Evolutionary conservation across 768 basidiomycete species (phyloP).

Genomic region (Galerina sulciceps): DNA sequence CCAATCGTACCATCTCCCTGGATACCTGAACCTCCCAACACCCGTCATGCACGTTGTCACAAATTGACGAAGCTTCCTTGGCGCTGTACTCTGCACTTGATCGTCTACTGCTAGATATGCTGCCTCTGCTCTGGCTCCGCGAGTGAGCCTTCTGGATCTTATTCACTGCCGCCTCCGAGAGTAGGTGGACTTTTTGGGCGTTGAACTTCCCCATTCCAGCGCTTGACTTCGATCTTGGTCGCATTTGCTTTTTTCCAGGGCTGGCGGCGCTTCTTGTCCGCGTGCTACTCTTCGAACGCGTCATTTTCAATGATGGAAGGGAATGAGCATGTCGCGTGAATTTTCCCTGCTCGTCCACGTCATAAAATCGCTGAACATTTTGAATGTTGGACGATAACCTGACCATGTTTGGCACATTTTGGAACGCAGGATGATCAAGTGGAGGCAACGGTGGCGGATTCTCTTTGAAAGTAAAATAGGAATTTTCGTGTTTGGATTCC

Average conservation of each 20-base stretch:
- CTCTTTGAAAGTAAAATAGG: constrained; percentile 32
- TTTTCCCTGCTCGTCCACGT: constrained; percentile 2
- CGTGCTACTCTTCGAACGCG: constrained; percentile 5
- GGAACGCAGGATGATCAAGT: constrained; percentile 49
- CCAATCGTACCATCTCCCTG: constrained; percentile 55
- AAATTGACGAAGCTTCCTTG: constrained; percentile 42
- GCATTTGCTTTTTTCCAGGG: constrained; percentile 6
- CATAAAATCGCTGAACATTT: constrained; percentile 6
- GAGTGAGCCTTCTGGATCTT: constrained; percentile 21
- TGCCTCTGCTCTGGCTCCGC: constrained; percentile 36
- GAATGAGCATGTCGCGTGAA: constrained; percentile 18
- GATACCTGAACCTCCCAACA: constrained; percentile 66
- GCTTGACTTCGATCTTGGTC: constrained; percentile 19
- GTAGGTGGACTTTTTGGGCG: constrained; percentile 1
- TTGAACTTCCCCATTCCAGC: not conserved
- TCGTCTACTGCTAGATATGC: constrained; percentile 43
- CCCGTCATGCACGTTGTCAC: constrained; percentile 32
- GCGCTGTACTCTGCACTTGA: constrained; percentile 64
- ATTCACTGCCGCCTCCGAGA: not conserved
- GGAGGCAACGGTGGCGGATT: constrained; percentile 59
- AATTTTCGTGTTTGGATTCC: constrained; percentile 28
- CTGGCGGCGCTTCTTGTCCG: constrained; percentile 2
- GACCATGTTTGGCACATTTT: constrained; percentile 13
- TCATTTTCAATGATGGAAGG: constrained; percentile 15
- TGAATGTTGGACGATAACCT: constrained; percentile 8